phyloP scores from a whole-genome alignment of 805 yeast species.

The Candida ipomoeae region DNA sequence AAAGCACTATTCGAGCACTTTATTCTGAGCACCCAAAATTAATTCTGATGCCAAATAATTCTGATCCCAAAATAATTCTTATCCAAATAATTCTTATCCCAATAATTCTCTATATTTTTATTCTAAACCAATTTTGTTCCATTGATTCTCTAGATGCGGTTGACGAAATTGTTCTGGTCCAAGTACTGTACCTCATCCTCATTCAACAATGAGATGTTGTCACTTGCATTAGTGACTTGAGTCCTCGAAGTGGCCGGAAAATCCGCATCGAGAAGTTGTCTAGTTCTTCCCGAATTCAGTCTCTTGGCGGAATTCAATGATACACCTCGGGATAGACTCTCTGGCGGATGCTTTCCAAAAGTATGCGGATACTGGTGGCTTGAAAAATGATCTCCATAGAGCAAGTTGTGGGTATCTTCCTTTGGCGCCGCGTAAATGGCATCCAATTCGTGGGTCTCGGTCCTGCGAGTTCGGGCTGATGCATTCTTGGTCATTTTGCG shows the following conservation, averaged over 20 bases:
- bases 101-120: too few species aligned
- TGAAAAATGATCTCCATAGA: conserved; percentile 19
- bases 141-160: conserved; percentile 1
- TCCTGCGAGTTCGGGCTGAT: conserved; percentile 25
- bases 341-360: conserved; percentile 6
- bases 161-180: conserved; percentile 13
- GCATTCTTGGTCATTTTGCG: conserved; percentile 31
- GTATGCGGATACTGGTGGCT: conserved; percentile 16
- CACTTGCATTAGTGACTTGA: neutral
- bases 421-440: conserved; percentile 13
- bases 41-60: too few species aligned
- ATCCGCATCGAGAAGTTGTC: conserved; percentile 7
- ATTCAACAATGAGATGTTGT: conserved; percentile 10
- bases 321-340: conserved; percentile 8
- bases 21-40: too few species aligned
- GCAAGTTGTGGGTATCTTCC: conserved; percentile 21
- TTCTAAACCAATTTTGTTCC: too few species aligned
- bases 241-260: neutral
- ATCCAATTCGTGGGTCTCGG: neutral
- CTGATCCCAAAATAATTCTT: too few species aligned
- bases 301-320: conserved; percentile 5
- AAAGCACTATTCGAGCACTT: too few species aligned
- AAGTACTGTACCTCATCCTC: conserved; percentile 13
- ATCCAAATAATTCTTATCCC: too few species aligned
- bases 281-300: conserved; percentile 3